These are phyloP conservation scores for Vachellia collinsii DNA, from an alignment of 306 rosid genomes.

Conservation along the genomic window DNA sequence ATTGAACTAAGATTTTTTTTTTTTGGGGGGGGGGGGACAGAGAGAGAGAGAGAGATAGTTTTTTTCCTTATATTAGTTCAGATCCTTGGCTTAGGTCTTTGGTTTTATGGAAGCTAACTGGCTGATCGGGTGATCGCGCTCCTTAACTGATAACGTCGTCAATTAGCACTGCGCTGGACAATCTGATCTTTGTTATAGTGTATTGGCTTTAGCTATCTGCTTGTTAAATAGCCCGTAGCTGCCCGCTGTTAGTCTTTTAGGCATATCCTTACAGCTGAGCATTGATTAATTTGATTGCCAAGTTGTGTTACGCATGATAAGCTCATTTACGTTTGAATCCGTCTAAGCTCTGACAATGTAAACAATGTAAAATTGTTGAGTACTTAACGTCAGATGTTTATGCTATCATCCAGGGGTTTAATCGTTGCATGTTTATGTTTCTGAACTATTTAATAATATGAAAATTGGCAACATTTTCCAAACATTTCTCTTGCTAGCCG, in stretches of 20 bases:
- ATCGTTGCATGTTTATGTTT: neutral
- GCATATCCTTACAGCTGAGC: neutral
- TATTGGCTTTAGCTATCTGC: neutral
- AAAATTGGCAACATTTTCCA: neutral
- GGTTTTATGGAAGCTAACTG: neutral
- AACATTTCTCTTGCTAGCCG: neutral
- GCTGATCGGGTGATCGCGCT: neutral
- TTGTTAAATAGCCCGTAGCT: neutral
- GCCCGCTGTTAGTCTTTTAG: neutral
- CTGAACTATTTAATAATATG: neutral
- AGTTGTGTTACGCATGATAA: neutral
- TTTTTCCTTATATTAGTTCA: neutral
- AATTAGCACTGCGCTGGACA: neutral
- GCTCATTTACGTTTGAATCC: constrained; percentile 29
- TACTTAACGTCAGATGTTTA: neutral
- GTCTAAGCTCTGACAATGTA: neutral
- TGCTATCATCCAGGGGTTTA: neutral
- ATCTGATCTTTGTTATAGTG: neutral
- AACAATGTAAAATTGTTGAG: neutral
- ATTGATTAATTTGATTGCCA: constrained; percentile 16
- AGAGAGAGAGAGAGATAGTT: neutral
- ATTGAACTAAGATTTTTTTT: neutral
- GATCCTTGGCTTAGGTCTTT: neutral
- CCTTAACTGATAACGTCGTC: neutral
- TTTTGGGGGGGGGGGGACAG: neutral